Base-by-base conservation (phyloP, 2,329 filamentous ascomycete genomes). In the Magnaporthiopsis incrustans region DNA sequence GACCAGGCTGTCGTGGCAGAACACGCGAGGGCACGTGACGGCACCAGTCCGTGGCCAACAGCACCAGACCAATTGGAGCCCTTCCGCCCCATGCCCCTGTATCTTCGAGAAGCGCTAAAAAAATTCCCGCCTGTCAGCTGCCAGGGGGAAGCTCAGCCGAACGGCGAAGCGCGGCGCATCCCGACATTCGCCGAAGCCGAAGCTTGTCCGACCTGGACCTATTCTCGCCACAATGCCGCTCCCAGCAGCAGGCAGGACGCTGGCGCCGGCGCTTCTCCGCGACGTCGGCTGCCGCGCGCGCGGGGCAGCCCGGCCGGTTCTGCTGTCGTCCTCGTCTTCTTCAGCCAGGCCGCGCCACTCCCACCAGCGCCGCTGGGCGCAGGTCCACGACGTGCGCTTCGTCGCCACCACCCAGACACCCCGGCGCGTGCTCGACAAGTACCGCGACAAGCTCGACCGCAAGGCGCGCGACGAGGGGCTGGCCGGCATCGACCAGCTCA, bases 301-400 rank as follows among this genome's bases (percentile, higher is more conserved):
- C 8, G 44, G 44, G 44, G 44, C 44, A 6, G 44, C 44, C 44
- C 44, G 44, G 44, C 44, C 44, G 22, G 22, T 10, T 33, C 4
- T 18, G 2, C 22, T 53, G 44, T n/a, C 44, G 44, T 53, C 18
- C 5, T 53, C 15, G 44, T 18, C 22, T 2, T 18, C 44, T 3
- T 53, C 44, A 5, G n/a, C 35, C 59, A 33, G 59, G 27, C 26
- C 53, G 10, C 44, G 22, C 25, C 44, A 56, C 44, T 33, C 33
- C 35, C 63, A 78, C 69, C 94, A 97, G 76, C 86, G 89, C 64
- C 87, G 93, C 74, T 96, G 91, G 89, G 94, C 94, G 2, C 91
- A 91, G 71, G 92, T 97, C 35, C 91, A 96, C 76, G 91, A 97
- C 76, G 88, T 96, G 60, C 91, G 93, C 68, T 96, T 94, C 81